These are phyloP conservation scores for Umbelopsis sp. DNA, from an alignment of 192 early-diverging fungal genomes.

Conservation along the genomic window DNA sequence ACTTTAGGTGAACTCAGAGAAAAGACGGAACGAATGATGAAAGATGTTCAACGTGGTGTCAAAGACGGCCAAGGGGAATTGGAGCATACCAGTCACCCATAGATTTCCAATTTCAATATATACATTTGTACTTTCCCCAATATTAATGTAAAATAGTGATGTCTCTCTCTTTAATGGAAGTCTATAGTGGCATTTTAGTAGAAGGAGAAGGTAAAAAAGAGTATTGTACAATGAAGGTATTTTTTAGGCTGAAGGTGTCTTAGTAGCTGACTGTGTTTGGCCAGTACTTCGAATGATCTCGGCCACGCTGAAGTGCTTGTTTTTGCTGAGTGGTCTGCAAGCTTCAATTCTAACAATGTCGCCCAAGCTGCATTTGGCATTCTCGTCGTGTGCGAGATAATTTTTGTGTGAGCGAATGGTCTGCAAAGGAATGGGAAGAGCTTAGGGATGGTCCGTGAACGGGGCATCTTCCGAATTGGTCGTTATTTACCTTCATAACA, in stretches of 20 bases:
- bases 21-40: constrained; percentile 10
- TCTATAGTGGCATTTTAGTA: constrained; percentile 12
- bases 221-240: constrained; percentile 9
- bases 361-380: constrained; percentile 78
- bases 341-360: constrained; percentile 92
- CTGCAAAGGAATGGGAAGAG: constrained; percentile 40
- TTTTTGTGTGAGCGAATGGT: constrained; percentile 81
- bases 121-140: neutral
- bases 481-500: constrained; percentile 76
- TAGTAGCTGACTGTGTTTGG: constrained; percentile 6
- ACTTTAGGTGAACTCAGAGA: constrained; percentile 47
- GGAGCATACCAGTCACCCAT: neutral
- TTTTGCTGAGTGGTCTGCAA: constrained; percentile 83
- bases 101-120: neutral
- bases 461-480: neutral
- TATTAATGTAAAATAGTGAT: neutral
- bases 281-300: constrained; percentile 63
- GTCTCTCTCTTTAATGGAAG: neutral
- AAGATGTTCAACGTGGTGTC: constrained; percentile 4
- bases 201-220: too few relatives aligned
- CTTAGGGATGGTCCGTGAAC: too few relatives aligned
- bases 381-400: constrained; percentile 87
- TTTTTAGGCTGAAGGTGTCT: constrained; percentile 4
- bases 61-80: constrained; percentile 11
- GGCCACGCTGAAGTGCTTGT: constrained; percentile 87